phyloP scores from a whole-genome alignment of 2,329 filamentous ascomycete species.

The Stemphylium vesicarium region DNA sequence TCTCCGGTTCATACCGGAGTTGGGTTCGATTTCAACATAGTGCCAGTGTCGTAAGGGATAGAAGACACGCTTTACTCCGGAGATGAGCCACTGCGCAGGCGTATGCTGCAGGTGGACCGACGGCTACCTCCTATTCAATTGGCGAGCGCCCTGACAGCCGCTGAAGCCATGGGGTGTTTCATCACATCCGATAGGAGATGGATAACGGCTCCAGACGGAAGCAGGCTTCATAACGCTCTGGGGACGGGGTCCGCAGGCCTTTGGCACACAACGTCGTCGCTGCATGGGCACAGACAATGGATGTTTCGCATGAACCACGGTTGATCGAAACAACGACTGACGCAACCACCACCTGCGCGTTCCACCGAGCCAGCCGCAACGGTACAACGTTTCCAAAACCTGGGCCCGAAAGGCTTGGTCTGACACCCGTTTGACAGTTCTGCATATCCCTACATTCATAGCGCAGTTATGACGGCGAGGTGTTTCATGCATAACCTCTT shows the following conservation, averaged over 20 bases:
- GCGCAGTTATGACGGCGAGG: slow-evolving; percentile 3
- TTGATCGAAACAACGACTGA: slow-evolving; percentile 1
- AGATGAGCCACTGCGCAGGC: no score
- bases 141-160: neutral
- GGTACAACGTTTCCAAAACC: slow-evolving; percentile 5
- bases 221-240: slow-evolving; percentile 5
- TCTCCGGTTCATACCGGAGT: neutral
- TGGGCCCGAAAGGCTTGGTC: slow-evolving; percentile 7
- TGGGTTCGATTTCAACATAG: no score
- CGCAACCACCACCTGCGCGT: slow-evolving; percentile 9
- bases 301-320: slow-evolving; percentile 6
- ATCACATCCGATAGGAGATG: neutral
- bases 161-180: neutral
- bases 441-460: slow-evolving; percentile 10
- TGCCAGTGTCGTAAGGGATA: no score
- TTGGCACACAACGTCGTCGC: slow-evolving; percentile 13
- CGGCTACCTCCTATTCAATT: no score
- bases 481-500: slow-evolving; percentile 9
- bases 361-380: slow-evolving; percentile 3
- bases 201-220: neutral
- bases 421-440: slow-evolving; percentile 12
- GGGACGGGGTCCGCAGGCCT: slow-evolving; percentile 1
- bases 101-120: no score
- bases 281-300: slow-evolving; percentile 3
- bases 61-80: no score